Base-by-base conservation (phyloP, 495 filamentous ascomycete species). In the Aspergillus avenaceus region DNA sequence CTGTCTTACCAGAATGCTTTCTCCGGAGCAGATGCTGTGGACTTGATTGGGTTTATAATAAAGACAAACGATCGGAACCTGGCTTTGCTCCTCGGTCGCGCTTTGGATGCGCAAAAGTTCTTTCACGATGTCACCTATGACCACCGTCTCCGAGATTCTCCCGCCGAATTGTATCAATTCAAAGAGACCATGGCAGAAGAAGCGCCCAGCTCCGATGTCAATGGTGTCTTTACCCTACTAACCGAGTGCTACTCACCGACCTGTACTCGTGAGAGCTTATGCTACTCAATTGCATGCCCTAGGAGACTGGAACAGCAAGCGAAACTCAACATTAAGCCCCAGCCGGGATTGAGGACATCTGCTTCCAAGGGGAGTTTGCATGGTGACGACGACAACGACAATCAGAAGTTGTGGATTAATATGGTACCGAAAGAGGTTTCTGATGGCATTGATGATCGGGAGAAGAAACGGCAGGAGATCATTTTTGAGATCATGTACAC, bases 121-220 rank as follows among this genome's bases (percentile, higher is more conserved):
- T 99, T 99, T 65, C 95, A 97, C 66, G 95, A 99, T 80, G 95
- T 97, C 32, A 96, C 91, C 4, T 99, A 99, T 66, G 91, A 96
- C 53, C 95, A 99, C 64, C 83, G 95, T 41, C 73, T 99, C 47
- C 84, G 95, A 58, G 95, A 99, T 71, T 92, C 91, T 6, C 74
- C 82, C 9, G 82, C 81, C 36, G 95, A 99, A 64, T 85, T 99
- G 55, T 99, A 97, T 67, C 91, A 97, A 63, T 99, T 99, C 67
- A 84, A 87, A 50, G 92, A 97, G 66, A 95, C 88, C 8, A 76
- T 97, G 60, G 82, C 89, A 63, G 92, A 97, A 54, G 92, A 97
- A 41, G 73, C 80, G 6, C 77, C 82, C 36, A 83, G 87, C 32
- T 84, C 84, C 19, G 82, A 90, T 16, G 92, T 97, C 38, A 95